Evolutionary conservation across 495 filamentous ascomycete genomes (phyloP), one percentile per base, ranked within the genome.

Genomic region (Aspergillus nidulans): DNA sequence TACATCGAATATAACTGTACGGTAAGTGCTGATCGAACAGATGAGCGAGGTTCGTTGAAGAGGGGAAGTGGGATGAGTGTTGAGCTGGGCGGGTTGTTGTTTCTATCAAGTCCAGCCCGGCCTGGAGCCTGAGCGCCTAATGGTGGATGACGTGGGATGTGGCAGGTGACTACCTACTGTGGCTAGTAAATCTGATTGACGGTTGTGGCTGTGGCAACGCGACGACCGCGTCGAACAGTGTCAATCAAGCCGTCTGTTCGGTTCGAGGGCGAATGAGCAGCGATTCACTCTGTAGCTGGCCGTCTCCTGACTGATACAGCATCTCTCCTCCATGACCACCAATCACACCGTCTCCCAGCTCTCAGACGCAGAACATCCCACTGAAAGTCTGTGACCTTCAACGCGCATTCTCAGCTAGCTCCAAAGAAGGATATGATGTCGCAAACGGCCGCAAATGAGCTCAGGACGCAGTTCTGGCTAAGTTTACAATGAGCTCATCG

Each of bases 121-220:
- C 43, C 43, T 46, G 43, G 16, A 44, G 42, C 21, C 16, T n/a
- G 25, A 24, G 32, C 39, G 47, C 47, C 47, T 49, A 26, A 49
- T 47, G n/a, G 19, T 28, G 43, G 69, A 75, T 75, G 72, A 75
- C 72, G 70, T 73, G 69, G 51, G 45, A 47, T 52, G 56, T 52
- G 55, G 28, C 25, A 15, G 42, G 6, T 25, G 42, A 8, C 19
- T 6, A 13, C 20, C 3, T 9, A 6, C 15, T 50, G 51, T 44
- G 52, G 57, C 57, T 56, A 16, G 20, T 56, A 26, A 2, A 16
- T 12, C 21, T 42, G 26, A 3, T 4, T 10, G 20, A 1, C 23
- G 30, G 30, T 34, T 26, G 46, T 32, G 57, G 57, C 57, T 46
- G 57, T 55, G 47, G 52, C 19, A 23, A 34, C 45, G 36, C 53